Conservation (phyloP, 345 rosid species). For the Erysimum cheiranthoides region DNA sequence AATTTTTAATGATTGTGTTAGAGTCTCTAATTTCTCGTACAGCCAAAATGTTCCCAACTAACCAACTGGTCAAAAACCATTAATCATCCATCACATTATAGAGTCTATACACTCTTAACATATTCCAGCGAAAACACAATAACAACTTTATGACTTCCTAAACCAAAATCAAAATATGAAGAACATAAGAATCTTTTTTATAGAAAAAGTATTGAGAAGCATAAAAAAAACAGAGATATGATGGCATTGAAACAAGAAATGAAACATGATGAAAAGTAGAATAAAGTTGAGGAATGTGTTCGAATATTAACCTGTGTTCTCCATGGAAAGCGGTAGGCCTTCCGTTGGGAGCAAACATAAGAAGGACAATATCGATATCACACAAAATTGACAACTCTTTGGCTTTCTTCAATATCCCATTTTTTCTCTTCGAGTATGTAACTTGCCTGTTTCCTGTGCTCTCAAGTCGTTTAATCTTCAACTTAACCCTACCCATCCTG, state of each 20-base stretch:
- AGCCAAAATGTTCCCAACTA: constrained; percentile 24
- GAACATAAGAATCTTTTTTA: background rate
- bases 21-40: background rate
- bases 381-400: constrained; percentile 87
- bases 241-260: constrained; percentile 10
- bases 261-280: background rate
- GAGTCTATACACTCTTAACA: background rate
- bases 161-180: constrained; percentile 11
- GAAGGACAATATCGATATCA: constrained; percentile 79
- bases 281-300: background rate
- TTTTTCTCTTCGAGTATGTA: constrained; percentile 82
- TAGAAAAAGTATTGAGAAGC: background rate
- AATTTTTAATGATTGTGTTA: background rate
- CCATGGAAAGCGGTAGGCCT: constrained; percentile 75
- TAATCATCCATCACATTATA: background rate
- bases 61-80: background rate
- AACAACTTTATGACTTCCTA: background rate
- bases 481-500: constrained; percentile 93
- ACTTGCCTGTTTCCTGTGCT: constrained; percentile 74
- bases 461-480: constrained; percentile 85
- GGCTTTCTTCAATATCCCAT: constrained; percentile 91
- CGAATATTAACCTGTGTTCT: constrained; percentile 58
- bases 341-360: constrained; percentile 91
- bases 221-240: background rate
- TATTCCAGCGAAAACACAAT: constrained; percentile 14